Base-by-base conservation (phyloP, 164 flowering plant genomes). In the Vitis labrusca region DNA sequence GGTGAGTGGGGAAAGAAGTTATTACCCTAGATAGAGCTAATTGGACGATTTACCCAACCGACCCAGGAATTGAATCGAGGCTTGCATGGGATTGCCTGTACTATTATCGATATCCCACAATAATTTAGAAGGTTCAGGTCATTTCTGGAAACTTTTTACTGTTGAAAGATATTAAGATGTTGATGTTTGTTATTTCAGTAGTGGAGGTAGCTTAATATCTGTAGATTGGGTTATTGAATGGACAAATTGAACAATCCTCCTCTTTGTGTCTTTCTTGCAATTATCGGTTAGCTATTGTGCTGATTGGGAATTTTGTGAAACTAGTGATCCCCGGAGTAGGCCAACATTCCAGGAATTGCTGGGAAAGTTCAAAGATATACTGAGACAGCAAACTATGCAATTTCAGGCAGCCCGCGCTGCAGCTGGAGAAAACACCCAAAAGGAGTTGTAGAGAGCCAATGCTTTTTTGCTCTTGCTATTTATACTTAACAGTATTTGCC, bases 341-440 rank as follows among this genome's bases (percentile, higher is more conserved):
- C 97, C 97, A 27, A 59, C 89, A 11, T 90, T 94, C 83, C 97
- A 88, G 66, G 98, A 89, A 77, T 79, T 94, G 55, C 73, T 94
- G 72, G 91, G 88, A 51, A 88, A 69, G 76, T 83, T 94, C 2
- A 88, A 81, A 77, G 93, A 88, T 59, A 62, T 92, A 69, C 97
- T 88, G 68, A 86, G 85, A 72, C 88, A 88, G 63, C 80, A 66
- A 72, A 67, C 77, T 14, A 48, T 87, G 63, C 91, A 92, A 61
- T 76, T 77, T 59, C 93, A 85, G 75, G 84, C 89, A 16, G 69
- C 81, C 9, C 91, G 88, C 2, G 60, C 81, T 49, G 72, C 73
- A 11, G 71, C 81, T 49, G 84, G 76, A 63, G 91, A 88, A 50
- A 64, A n/a, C 65, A 37, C 74, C 15, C 81, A 73, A 19, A 81